Evolutionary conservation across 2,329 filamentous ascomycete genomes (phyloP).

Genomic region (Ophiostoma angusticollis): DNA sequence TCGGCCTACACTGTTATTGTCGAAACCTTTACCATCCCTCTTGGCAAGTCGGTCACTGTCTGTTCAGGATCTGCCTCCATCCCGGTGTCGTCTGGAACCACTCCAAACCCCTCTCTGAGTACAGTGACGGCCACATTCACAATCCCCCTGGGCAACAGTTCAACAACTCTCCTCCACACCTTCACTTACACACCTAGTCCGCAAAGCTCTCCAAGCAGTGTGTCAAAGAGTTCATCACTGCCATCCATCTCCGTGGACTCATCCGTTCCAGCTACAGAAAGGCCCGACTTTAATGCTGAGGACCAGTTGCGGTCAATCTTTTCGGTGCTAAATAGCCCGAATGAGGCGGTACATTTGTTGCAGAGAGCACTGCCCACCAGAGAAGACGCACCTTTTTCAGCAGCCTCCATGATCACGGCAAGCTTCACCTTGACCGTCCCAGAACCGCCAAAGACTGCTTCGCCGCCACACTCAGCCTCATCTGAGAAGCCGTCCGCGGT

Average conservation of each 20-base stretch:
- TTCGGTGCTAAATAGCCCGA: background rate
- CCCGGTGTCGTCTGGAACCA: too few relatives aligned
- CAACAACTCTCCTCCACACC: slow-evolving; percentile 5
- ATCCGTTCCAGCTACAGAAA: background rate
- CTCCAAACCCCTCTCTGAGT: too few relatives aligned
- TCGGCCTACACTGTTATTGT: slow-evolving; percentile 9
- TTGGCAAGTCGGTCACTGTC: background rate
- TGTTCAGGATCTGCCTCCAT: background rate
- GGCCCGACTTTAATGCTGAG: background rate
- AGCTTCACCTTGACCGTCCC: slow-evolving; percentile 13
- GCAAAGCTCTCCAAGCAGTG: background rate
- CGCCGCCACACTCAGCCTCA: background rate
- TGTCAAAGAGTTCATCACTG: background rate
- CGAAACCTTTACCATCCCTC: slow-evolving; percentile 11
- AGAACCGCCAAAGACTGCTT: too few relatives aligned
- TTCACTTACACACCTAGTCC: slow-evolving; percentile 6
- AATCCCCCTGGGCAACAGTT: slow-evolving; percentile 2
- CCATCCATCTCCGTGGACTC: background rate
- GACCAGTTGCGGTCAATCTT: slow-evolving; percentile 2
- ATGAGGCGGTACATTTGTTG: too few relatives aligned
- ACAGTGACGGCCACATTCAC: slow-evolving; percentile 8
- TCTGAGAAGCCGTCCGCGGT: too few relatives aligned
- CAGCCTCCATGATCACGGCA: slow-evolving; percentile 14
- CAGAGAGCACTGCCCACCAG: background rate
- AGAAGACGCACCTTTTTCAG: too few relatives aligned